Conservation (phyloP, 73 alveolate species). For the Loxodes magnus region DNA sequence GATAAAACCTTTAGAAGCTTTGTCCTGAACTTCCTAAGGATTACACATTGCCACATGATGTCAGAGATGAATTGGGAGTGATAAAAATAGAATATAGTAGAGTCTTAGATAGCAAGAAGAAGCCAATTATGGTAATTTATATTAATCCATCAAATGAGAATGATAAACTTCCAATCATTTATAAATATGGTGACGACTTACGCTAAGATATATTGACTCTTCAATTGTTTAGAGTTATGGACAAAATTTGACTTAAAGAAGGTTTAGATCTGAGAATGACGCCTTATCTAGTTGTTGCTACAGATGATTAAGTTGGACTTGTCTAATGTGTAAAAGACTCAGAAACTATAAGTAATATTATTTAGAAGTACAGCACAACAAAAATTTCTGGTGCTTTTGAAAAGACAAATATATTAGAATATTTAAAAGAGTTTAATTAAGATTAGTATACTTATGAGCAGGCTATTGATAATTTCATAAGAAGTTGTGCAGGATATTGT, state of each 20-base stretch:
- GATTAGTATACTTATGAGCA: constrained; percentile 30
- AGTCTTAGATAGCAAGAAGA: constrained; percentile 51
- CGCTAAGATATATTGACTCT: constrained; percentile 88
- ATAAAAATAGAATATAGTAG: constrained; percentile 36
- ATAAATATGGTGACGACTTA: constrained; percentile 87
- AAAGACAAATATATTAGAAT: constrained; percentile 31
- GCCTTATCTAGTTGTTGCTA: constrained; percentile 81
- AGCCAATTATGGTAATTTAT: constrained; percentile 44
- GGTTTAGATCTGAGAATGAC: constrained; percentile 84
- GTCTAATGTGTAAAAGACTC: constrained; percentile 84
- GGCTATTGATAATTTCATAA: constrained; percentile 58
- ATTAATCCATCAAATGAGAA: constrained; percentile 29
- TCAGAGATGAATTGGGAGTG: not conserved
- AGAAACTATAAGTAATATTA: constrained; percentile 21
- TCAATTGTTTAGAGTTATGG: constrained; percentile 83
- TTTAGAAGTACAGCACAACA: constrained; percentile 14
- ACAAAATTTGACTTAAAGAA: constrained; percentile 84
- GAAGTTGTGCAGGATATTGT: constrained; percentile 87
- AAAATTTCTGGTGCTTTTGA: constrained; percentile 42
- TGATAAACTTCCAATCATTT: not conserved
- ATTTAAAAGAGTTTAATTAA: constrained; percentile 23
- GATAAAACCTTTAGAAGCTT: not conserved
- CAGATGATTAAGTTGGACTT: constrained; percentile 86
- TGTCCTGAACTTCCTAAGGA: not conserved
- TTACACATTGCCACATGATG: constrained; percentile 4